These are phyloP conservation scores for Austropuccinia psidii DNA, from an alignment of 1,284 basidiomycete species.

Conservation along the genomic window DNA sequence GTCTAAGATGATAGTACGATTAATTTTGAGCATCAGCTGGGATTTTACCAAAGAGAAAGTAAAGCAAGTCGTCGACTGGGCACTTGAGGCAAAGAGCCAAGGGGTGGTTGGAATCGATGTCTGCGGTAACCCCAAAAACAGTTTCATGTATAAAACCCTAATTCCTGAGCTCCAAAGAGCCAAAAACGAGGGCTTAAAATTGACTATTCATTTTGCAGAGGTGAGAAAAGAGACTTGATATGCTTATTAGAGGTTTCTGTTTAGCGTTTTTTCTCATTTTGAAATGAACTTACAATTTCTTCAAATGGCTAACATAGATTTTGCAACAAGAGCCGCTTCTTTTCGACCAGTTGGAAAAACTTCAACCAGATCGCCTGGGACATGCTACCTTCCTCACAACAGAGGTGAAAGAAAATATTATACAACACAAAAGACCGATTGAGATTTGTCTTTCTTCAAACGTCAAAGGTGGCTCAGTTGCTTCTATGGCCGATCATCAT, in stretches of 20 bases:
- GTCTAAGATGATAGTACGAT: constrained; percentile 16
- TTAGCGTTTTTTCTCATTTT: too few species aligned
- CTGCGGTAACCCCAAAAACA: background rate
- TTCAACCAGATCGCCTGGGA: constrained; percentile 19
- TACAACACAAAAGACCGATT: constrained; percentile 11
- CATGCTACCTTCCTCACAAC: constrained; percentile 25
- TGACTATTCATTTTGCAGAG: constrained; percentile 31
- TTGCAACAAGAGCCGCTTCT: background rate
- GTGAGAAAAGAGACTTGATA: background rate
- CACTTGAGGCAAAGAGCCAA: background rate
- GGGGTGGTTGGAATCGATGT: constrained; percentile 20
- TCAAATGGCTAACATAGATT: background rate
- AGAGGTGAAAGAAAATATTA: background rate
- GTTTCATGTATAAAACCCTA: too few species aligned
- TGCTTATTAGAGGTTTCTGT: background rate
- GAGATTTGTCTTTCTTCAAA: constrained; percentile 31
- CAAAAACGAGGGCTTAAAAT: background rate
- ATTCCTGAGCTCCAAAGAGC: background rate
- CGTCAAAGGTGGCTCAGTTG: background rate
- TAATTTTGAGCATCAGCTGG: constrained; percentile 21
- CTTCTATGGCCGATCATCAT: constrained; percentile 15
- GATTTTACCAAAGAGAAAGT: background rate
- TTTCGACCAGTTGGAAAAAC: background rate
- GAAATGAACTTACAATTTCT: too few species aligned
- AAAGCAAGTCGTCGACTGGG: background rate